Evolutionary conservation across 2,329 filamentous ascomycete species (phyloP).

Genomic region (Fusarium citri): DNA sequence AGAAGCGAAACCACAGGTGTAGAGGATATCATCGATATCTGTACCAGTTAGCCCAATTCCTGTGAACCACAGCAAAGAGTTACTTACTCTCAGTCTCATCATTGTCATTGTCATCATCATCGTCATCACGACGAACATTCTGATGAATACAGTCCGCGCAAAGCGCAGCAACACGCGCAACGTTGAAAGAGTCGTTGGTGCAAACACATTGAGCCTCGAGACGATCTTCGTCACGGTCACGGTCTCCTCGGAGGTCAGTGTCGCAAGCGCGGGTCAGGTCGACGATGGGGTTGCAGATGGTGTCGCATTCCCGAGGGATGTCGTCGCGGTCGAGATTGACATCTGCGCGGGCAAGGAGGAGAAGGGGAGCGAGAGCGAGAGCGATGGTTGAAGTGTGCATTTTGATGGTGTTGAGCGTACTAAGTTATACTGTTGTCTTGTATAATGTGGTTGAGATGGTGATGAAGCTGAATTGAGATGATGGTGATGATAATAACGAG

Average conservation of each 20-base stretch:
- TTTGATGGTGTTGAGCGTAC: constrained; percentile 12
- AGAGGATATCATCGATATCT: constrained; percentile 53
- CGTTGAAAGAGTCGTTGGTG: constrained; percentile 56
- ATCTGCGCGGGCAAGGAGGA: constrained; percentile 49
- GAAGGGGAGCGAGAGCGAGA: constrained; percentile 46
- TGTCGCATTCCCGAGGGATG: constrained; percentile 50
- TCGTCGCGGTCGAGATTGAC: constrained; percentile 51
- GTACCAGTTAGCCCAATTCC: neutral
- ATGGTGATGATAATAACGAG: neutral
- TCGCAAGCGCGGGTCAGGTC: constrained; percentile 53
- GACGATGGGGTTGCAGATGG: constrained; percentile 53
- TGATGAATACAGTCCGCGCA: constrained; percentile 55
- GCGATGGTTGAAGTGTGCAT: constrained; percentile 50
- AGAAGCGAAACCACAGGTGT: constrained; percentile 51
- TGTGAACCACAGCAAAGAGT: rapidly evolving
- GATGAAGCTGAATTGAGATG: neutral
- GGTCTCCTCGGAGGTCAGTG: constrained; percentile 47
- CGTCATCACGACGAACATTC: constrained; percentile 40
- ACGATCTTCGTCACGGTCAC: constrained; percentile 51
- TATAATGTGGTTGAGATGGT: neutral
- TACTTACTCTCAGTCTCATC: constrained; percentile 42
- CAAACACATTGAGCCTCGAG: constrained; percentile 56
- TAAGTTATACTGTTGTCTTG: neutral
- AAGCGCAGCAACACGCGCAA: constrained; percentile 50
- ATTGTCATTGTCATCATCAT: constrained; percentile 36